Base-by-base conservation (phyloP, 2,329 filamentous ascomycete genomes). In the Aspergillus latus region DNA sequence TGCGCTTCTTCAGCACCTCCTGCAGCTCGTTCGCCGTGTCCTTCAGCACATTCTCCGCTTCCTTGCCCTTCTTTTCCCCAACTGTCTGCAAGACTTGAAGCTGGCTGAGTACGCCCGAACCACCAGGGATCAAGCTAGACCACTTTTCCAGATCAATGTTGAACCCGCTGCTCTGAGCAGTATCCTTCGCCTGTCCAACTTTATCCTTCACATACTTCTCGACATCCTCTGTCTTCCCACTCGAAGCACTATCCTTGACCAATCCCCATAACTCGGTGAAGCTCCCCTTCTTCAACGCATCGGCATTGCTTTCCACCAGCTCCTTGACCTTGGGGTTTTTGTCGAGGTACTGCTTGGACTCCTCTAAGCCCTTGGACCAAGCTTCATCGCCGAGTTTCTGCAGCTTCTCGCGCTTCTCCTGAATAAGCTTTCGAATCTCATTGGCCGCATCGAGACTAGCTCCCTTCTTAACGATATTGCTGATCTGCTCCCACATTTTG, bases 271-370 rank as follows among this genome's bases (percentile, higher is more conserved):
- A 71, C 63, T 89, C 84, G 49, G 77, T 76, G 11, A 84, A 74
- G 63, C 90, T 87, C 13, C 87, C 88, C 59, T 84, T 76, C 76
- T 88, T 90, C 48, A 92, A 74, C 0, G 80, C 73, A 54, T 88
- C 85, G 47, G 81, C 79, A 71, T 92, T 92, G 67, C 88, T 78
- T 76, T 90, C 87, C 1, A 92, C 69, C 0, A 90, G 71, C 72
- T 90, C 79, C 78, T 90, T 91, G 57, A 89, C 75, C 74, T 89
- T 78, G 15, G 88, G 87, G 72, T 84, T 89, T 80, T 90, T 90
- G 63, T 91, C 88, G 0, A 92, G 80, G 57, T 85, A 83, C 0
- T 88, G 87, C 77, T 88, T 85, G 36, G 84, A 85, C 72, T 89
- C 79, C 73, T 91, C 85, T 46, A 89, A 68, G 0, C 84, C 87